Base-by-base conservation (phyloP, 768 basidiomycete species). In the Agrocybe praecox region DNA sequence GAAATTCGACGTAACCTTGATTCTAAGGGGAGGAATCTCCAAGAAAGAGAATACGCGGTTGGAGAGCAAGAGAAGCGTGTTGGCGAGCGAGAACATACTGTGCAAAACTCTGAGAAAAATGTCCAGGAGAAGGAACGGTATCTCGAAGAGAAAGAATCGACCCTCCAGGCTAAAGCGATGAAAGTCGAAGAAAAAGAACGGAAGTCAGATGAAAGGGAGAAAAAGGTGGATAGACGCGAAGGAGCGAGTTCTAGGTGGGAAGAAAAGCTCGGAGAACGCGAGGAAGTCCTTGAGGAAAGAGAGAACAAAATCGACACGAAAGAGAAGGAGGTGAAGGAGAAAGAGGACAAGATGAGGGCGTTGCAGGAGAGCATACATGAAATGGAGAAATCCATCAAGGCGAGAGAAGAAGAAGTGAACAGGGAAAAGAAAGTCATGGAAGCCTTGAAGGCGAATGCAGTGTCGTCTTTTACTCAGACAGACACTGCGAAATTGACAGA, bases 131-230 rank as follows among this genome's bases (percentile, higher is more conserved):
- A 49, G 36, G 49, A 58, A 36, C 9, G 44, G 32, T 22, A 45
- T 5, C 51, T 64, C 5, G 40, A 51, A 17, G 43, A 42, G 19
- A 22, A 36, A 24, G 52, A 52, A 45, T 21, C 6, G 22, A 52
- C 36, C 5, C 15, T 60, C 9, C 32, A 46, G 11, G 54, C 21
- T 22, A 34, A 52, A 33, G 61, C 60, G 24, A 44, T 19, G 23
- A 46, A 40, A 7, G 44, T 62, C 18, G 53, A 44, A 23, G 44
- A 44, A 26, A 23, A 40, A 32, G 51, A 57, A 40, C 32, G 46
- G 22, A 55, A 55, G 21, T 12, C 63, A 32, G 52, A 52, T 33
- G 42, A 40, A 32, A 52, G 49, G 44, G 29, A 53, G 47, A 42
- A 44, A 36, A 47, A 53, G 44, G 24, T 57, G 18, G 33, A 50